A percentile compares a stretch with the other conserved stretches of the same genome.
Evolutionary conservation across 1,284 basidiomycete genomes (phyloP).

Genomic region (Puccinia triticina): DNA sequence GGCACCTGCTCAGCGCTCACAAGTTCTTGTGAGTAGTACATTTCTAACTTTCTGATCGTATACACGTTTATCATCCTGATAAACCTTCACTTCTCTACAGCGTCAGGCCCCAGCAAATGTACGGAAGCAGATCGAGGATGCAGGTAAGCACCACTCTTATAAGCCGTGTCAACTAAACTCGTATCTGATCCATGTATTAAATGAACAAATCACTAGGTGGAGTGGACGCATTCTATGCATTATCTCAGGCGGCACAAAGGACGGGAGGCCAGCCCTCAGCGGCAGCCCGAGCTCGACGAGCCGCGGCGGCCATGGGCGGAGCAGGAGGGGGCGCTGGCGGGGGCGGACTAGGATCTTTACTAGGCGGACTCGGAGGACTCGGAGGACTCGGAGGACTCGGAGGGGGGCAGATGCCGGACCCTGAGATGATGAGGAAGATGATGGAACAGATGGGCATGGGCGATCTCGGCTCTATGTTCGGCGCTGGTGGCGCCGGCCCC

Average conservation of each 20-base stretch:
- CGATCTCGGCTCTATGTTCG: slow-evolving; percentile 34
- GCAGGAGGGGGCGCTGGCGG: slow-evolving; percentile 21
- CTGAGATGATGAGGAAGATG: slow-evolving; percentile 37
- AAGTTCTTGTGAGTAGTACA: slow-evolving; percentile 39
- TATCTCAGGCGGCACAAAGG: slow-evolving; percentile 44
- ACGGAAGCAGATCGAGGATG: slow-evolving; percentile 49
- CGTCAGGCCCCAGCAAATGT: slow-evolving; percentile 45
- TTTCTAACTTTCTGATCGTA: neutral
- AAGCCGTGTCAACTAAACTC: neutral
- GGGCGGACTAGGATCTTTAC: slow-evolving; percentile 30
- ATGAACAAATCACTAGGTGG: slow-evolving; percentile 19
- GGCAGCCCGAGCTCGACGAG: slow-evolving; percentile 13
- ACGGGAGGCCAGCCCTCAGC: slow-evolving; percentile 30
- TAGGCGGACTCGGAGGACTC: slow-evolving; percentile 5
- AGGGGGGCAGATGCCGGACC: slow-evolving; percentile 37
- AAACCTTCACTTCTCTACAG: neutral
- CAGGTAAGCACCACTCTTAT: slow-evolving; percentile 17
- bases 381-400: slow-evolving; percentile 24
- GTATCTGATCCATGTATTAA: neutral
- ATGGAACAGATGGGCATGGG: slow-evolving; percentile 49
- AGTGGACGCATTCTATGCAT: slow-evolving; percentile 49
- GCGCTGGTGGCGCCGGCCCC: neutral
- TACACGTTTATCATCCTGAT: neutral
- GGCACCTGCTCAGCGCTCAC: slow-evolving; percentile 40
- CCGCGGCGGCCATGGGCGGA: slow-evolving; percentile 34